These are phyloP conservation scores for Candida nitratophila DNA, from an alignment of 805 yeast genomes.

Conservation along the genomic window DNA sequence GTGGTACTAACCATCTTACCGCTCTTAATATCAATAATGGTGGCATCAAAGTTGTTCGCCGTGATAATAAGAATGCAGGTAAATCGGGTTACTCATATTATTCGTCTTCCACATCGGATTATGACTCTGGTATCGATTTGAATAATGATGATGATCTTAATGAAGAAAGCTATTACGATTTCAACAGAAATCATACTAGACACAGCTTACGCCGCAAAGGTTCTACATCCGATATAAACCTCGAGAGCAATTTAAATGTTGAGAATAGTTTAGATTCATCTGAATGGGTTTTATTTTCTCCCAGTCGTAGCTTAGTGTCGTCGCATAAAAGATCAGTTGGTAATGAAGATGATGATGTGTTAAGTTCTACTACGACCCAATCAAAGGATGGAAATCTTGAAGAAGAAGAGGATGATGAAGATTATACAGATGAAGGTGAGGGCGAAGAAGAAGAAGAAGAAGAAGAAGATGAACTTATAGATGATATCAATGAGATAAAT, in stretches of 20 bases:
- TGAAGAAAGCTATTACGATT: background rate
- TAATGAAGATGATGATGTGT: conserved; percentile 15
- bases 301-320: conserved; percentile 14
- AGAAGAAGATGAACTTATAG: conserved; percentile 21
- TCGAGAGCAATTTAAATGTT: no score
- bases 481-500: conserved; percentile 18
- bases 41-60: background rate
- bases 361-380: background rate
- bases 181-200: background rate
- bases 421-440: conserved; percentile 7
- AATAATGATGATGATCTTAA: background rate
- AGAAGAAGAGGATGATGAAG: conserved; percentile 5
- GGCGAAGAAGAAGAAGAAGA: conserved; percentile 13
- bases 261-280: conserved; percentile 10
- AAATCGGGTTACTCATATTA: background rate
- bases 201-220: no score
- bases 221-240: no score
- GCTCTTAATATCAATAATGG: no score
- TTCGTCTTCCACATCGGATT: background rate
- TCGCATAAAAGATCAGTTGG: background rate
- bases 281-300: conserved; percentile 27
- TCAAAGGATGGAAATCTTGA: conserved; percentile 4
- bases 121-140: no score
- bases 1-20: no score
- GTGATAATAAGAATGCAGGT: no score